Evolutionary conservation across 495 filamentous ascomycete species (phyloP).

Genomic region (Hyaloscypha bicolor): DNA sequence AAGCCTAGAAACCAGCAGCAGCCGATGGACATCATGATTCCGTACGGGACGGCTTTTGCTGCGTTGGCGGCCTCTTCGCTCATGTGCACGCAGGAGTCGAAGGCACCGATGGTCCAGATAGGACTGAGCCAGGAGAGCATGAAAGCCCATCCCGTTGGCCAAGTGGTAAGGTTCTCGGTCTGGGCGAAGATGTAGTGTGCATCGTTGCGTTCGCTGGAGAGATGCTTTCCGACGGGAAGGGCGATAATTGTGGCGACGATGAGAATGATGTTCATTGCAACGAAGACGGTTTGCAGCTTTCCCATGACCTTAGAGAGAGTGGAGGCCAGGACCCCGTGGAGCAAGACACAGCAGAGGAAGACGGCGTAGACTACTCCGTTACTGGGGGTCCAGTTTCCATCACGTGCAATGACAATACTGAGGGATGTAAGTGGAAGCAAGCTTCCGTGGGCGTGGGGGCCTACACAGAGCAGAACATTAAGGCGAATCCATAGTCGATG

Average conservation of each 20-base stretch:
- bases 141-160: conserved; percentile 64
- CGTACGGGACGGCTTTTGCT: conserved; percentile 60
- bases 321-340: conserved; percentile 61
- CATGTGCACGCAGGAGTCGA: conserved; percentile 55
- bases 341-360: conserved; percentile 59
- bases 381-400: conserved; percentile 64
- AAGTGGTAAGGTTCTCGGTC: conserved; percentile 58
- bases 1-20: conserved; percentile 55
- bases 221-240: conserved; percentile 55
- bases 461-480: conserved; percentile 47
- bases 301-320: conserved; percentile 62
- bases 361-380: conserved; percentile 63
- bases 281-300: conserved; percentile 64
- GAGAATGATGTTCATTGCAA: conserved; percentile 63
- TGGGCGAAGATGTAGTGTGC: conserved; percentile 50
- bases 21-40: conserved; percentile 59
- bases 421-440: conserved; percentile 2
- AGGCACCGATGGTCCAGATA: conserved; percentile 67
- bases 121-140: conserved; percentile 67
- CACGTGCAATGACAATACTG: conserved; percentile 60
- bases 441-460: neutral
- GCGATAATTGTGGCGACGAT: conserved; percentile 68
- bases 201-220: conserved; percentile 43
- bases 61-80: conserved; percentile 67
- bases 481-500: conserved; percentile 52